These are phyloP conservation scores for Erigeron philadelphicus DNA, from an alignment of 140 eudicot genomes.

Conservation along the genomic window DNA sequence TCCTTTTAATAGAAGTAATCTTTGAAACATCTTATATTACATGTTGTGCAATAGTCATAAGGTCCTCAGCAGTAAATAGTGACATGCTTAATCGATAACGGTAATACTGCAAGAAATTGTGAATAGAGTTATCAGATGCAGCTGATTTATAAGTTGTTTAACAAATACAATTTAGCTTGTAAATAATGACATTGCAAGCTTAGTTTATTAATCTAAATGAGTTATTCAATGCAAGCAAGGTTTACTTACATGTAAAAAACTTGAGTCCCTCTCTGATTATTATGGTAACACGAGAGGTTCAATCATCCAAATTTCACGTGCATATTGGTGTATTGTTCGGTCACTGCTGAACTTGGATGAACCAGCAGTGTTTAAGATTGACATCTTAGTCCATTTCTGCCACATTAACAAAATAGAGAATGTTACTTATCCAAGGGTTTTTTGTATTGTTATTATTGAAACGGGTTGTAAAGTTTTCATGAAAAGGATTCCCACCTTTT, in stretches of 20 bases:
- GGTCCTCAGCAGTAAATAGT: background rate
- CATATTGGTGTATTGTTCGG: constrained; percentile 78
- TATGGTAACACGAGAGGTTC: constrained; percentile 54
- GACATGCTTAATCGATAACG: background rate
- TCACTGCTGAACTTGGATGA: constrained; percentile 89
- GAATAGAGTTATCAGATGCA: background rate
- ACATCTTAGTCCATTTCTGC: constrained; percentile 94
- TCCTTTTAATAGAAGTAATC: too few relatives aligned
- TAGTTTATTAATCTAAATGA: constrained; percentile 12
- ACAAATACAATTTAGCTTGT: constrained; percentile 7
- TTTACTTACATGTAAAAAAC: constrained; percentile 22
- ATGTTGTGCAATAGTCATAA: too few relatives aligned
- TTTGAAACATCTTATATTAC: too few relatives aligned
- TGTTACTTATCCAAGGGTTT: background rate
- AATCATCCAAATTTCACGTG: constrained; percentile 76
- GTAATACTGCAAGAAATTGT: constrained; percentile 15
- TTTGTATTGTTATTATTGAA: too few relatives aligned
- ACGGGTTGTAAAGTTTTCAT: background rate
- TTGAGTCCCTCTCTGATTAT: constrained; percentile 17
- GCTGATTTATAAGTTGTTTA: background rate
- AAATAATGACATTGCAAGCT: constrained; percentile 11
- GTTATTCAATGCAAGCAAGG: constrained; percentile 9
- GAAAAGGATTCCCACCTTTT: constrained; percentile 39
- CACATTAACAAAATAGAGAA: background rate
- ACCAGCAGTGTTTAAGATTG: constrained; percentile 86